Conservation (phyloP, 2,329 filamentous ascomycete genomes). For the Stemphylium lycopersici region DNA sequence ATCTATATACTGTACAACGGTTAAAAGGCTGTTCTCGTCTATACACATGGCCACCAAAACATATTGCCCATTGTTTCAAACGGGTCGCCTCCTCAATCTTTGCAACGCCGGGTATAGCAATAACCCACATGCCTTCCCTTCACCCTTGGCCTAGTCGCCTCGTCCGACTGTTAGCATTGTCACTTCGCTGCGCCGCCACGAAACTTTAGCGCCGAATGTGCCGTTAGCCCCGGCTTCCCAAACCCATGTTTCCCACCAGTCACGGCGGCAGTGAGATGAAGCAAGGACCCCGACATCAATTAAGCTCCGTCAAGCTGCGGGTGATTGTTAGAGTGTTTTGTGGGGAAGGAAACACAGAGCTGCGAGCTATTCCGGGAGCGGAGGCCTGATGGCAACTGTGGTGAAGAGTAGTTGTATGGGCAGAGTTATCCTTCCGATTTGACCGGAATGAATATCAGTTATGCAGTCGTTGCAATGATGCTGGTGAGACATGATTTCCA, state of each 20-base stretch:
- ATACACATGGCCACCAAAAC: not conserved
- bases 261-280: no score
- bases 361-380: no score
- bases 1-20: conserved; percentile 10
- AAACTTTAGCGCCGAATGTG: no score
- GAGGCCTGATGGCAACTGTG: no score
- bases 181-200: no score
- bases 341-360: not conserved
- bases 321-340: conserved; percentile 7
- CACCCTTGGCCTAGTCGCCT: not conserved
- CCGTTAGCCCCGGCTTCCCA: no score
- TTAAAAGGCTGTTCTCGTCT: conserved; percentile 2
- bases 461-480: no score
- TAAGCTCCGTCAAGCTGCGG: conserved; percentile 7
- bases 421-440: no score
- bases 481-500: no score
- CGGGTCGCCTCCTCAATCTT: not conserved
- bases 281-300: conserved; percentile 3
- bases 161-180: no score
- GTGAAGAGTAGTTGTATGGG: no score
- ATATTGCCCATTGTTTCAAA: conserved; percentile 13
- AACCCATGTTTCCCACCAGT: conserved; percentile 1
- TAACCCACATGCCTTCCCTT: not conserved
- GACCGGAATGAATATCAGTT: no score
- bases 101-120: not conserved